Evolutionary conservation across 2,329 filamentous ascomycete genomes (phyloP), one percentile per base, ranked within the genome.

Genomic region (Conoideocrella luteorostrata): DNA sequence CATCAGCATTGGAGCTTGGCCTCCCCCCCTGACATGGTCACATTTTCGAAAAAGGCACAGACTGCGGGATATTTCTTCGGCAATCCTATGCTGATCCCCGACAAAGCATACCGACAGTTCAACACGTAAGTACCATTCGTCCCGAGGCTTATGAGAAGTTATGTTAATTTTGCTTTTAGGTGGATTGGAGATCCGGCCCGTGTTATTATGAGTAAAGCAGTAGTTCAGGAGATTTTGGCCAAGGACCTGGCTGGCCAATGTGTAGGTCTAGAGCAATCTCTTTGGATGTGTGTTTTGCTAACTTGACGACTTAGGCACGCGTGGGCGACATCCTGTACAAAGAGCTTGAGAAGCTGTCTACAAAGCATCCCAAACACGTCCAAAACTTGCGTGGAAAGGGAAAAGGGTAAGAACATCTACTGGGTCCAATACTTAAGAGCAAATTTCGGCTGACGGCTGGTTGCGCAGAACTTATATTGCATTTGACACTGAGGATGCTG

Each of bases 391-490:
- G 89, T 56, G 90, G 89, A 43, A 87, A 94, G 71, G 85, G 84
- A 39, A 84, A 86, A 69, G 89, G 89, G 53, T n/a, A n/a, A n/a
- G n/a, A n/a, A n/a, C n/a, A n/a, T n/a, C n/a, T n/a, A n/a, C n/a
- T n/a, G n/a, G n/a, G n/a, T n/a, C n/a, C n/a, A n/a, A n/a, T n/a
- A n/a, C n/a, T n/a, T n/a, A n/a, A n/a, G n/a, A n/a, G n/a, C n/a
- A n/a, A n/a, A n/a, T n/a, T n/a, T n/a, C n/a, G n/a, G n/a, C n/a
- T n/a, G n/a, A n/a, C n/a, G n/a, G n/a, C n/a, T n/a, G n/a, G n/a
- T n/a, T n/a, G n/a, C n/a, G n/a, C n/a, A n/a, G n/a, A n/a, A 95
- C 90, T 9, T 95, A 95, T 64, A 88, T 96, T 60, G 89, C 90
- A 40, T 96, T 89, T 73, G 90, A 96, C 65, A 86, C 86, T 44